Base-by-base conservation (phyloP, 1,284 basidiomycete species). In the Naganishia albida region DNA sequence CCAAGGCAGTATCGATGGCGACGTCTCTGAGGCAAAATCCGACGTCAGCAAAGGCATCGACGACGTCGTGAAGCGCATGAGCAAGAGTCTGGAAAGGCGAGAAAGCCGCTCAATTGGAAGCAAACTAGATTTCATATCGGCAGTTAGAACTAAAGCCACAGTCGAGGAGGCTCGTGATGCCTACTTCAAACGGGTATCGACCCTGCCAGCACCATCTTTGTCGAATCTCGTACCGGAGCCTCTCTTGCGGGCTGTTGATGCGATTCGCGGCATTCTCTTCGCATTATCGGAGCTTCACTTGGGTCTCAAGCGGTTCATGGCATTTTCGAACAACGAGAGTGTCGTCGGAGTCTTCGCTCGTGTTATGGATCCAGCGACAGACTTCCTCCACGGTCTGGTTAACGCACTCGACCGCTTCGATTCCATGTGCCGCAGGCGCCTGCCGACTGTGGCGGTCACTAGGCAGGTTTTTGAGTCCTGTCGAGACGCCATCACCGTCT, bases 401-500 rank as follows among this genome's bases (percentile, higher is more conserved):
- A 86, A 87, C 66, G 87, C 91, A 0, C 84, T 99, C 50, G 96
- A 98, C 76, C 87, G 89, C 20, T 98, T 98, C 78, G 96, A 99
- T 76, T 84, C 88, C 1, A 84, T 87, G 70, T 89, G 90, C 62
- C 85, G 88, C 67, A 85, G 87, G 67, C 82, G 77, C 4, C 72
- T 83, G 3, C 84, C 90, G 0, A 86, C 91, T 2, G 78, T 84
- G 0, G 63, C 69, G 13, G 83, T 92, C 23, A 92, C 95, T 70
- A 86, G 89, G 39, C 84, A 83, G 20, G 86, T 99, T 12, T 81
- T 97, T 18, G 88, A 92, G 74, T 87, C 86, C 39, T 93, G 93
- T 73, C 86, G 87, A 69, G 91, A 97, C 74, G 90, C 87, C 62
- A 87, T 97, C 26, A 85, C 85, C 20, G 87, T 89, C 16, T 97